A percentile compares a stretch with the other conserved stretches of the same genome.
These are phyloP conservation scores for Kewa caespitosa DNA, from an alignment of 179 eudicot species.

Conservation along the genomic window DNA sequence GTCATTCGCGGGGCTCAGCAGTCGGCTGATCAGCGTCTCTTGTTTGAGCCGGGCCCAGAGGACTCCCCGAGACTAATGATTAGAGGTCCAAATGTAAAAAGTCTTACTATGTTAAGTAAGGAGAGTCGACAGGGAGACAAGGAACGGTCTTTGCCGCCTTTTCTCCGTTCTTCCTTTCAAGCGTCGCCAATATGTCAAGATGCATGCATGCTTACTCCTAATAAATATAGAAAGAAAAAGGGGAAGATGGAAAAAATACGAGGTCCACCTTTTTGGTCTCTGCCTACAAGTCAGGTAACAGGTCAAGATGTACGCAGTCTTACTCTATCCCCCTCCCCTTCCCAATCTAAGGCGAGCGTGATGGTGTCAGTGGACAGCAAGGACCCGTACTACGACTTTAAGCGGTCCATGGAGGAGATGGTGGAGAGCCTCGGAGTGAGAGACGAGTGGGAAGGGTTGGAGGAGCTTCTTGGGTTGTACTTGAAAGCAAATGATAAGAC, in stretches of 20 bases:
- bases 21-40: constrained; percentile 45
- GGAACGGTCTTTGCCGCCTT: too few species aligned
- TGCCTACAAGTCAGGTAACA: too few species aligned
- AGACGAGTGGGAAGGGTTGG: constrained; percentile 62
- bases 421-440: constrained; percentile 56
- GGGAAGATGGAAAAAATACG: too few species aligned
- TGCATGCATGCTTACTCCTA: not conserved
- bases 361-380: constrained; percentile 55
- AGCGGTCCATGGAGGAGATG: constrained; percentile 76
- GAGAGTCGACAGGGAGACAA: too few species aligned
- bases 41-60: constrained; percentile 45
- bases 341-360: constrained; percentile 39
- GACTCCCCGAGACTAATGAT: constrained; percentile 1
- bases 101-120: too few species aligned
- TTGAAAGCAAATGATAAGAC: constrained; percentile 56
- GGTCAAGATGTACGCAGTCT: too few species aligned
- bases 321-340: not conserved
- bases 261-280: too few species aligned
- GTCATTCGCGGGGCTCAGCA: constrained; percentile 47
- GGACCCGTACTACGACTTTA: constrained; percentile 63
- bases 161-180: too few species aligned
- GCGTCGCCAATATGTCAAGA: not conserved
- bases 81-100: too few species aligned
- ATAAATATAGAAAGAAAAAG: not conserved
- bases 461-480: constrained; percentile 66